These are phyloP conservation scores for Pseudogymnoascus sp. DNA, from an alignment of 2,329 filamentous ascomycete genomes.

Conservation along the genomic window DNA sequence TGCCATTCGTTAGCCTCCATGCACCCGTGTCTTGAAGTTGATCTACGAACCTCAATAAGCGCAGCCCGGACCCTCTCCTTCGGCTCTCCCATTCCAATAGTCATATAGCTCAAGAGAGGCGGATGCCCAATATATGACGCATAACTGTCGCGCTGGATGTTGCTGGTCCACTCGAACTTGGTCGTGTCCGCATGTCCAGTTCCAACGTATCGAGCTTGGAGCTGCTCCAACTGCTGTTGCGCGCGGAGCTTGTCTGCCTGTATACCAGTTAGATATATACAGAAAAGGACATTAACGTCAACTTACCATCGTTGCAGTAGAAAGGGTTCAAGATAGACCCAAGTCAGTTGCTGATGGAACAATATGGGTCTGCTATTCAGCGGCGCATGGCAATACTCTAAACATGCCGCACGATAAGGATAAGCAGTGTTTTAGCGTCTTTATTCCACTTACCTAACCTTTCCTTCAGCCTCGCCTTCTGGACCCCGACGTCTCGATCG, in stretches of 20 bases:
- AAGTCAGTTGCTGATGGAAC: neutral
- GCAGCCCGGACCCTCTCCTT: constrained; percentile 69
- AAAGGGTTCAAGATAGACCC: neutral
- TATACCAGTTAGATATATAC: neutral
- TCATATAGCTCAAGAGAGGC: constrained; percentile 78
- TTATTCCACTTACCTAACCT: constrained; percentile 1
- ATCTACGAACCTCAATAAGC: constrained; percentile 59
- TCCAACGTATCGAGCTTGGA: constrained; percentile 91
- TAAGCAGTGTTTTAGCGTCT: neutral
- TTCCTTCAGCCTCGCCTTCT: neutral
- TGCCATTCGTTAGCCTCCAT: constrained; percentile 22
- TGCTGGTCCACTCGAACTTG: constrained; percentile 94
- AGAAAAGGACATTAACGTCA: neutral
- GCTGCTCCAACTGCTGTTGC: constrained; percentile 92
- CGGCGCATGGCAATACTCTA: neutral
- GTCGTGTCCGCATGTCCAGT: constrained; percentile 95
- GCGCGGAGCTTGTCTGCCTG: constrained; percentile 96
- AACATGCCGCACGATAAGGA: neutral
- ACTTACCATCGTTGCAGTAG: neutral
- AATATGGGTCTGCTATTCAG: neutral
- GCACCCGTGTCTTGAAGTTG: neutral
- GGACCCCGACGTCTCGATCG: neutral
- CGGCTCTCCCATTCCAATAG: constrained; percentile 79
- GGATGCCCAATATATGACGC: constrained; percentile 85
- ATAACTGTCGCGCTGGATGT: constrained; percentile 90